Evolutionary conservation across 1,284 basidiomycete species (phyloP).

Genomic region (Ustilago trichophora): DNA sequence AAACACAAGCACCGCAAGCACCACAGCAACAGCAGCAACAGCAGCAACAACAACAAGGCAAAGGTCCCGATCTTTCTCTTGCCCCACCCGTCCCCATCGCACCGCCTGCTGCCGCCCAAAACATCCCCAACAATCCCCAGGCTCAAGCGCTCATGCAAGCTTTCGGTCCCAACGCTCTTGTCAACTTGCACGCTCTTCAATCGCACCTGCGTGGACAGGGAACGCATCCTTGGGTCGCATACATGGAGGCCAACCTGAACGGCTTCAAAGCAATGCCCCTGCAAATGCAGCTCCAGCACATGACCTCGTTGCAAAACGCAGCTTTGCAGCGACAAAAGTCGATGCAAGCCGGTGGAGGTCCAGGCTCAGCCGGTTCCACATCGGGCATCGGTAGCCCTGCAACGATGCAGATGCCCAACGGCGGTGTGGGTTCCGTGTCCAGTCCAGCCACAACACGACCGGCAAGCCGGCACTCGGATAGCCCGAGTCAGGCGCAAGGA

Average conservation of each 20-base stretch:
- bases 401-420: constrained; percentile 19
- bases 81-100: constrained; percentile 38
- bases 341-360: constrained; percentile 3
- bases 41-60: constrained; percentile 9
- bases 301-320: constrained; percentile 46
- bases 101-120: constrained; percentile 14
- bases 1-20: too few relatives aligned
- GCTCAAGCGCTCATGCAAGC: constrained; percentile 50
- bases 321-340: constrained; percentile 36
- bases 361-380: background rate
- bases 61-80: constrained; percentile 25
- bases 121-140: constrained; percentile 43
- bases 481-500: constrained; percentile 25
- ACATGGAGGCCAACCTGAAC: constrained; percentile 46
- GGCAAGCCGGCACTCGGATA: constrained; percentile 26
- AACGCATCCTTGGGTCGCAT: constrained; percentile 47
- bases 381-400: constrained; percentile 16
- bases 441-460: constrained; percentile 21
- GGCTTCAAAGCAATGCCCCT: constrained; percentile 44
- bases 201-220: constrained; percentile 46
- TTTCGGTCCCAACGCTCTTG: constrained; percentile 54
- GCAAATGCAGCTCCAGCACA: constrained; percentile 52
- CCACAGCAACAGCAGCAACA: constrained; percentile 10
- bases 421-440: constrained; percentile 7
- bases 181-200: constrained; percentile 50